phyloP scores from a whole-genome alignment of 2,329 filamentous ascomycete genomes.

The Triangularia setosa region DNA sequence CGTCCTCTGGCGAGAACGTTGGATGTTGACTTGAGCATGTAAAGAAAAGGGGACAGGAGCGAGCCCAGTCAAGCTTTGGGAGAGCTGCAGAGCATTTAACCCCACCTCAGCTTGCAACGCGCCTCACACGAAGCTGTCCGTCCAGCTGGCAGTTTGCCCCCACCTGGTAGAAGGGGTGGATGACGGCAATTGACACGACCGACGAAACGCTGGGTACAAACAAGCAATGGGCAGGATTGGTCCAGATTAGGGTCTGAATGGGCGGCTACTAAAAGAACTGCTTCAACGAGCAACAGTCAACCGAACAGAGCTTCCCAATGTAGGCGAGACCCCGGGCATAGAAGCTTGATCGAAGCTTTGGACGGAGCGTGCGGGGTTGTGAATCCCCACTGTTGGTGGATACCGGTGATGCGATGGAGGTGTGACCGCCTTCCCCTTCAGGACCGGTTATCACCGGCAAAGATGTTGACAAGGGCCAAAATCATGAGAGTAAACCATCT shows the following conservation, averaged over 20 bases:
- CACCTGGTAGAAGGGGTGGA: not conserved
- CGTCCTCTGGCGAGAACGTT: slow-evolving; percentile 15
- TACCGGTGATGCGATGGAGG: not conserved
- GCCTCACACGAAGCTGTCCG: not conserved
- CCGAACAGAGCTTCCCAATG: slow-evolving; percentile 15
- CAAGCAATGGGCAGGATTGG: not conserved
- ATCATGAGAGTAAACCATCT: not conserved
- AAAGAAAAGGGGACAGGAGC: slow-evolving; percentile 1
- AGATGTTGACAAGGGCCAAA: not conserved
- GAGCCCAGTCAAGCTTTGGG: not conserved
- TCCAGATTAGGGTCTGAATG: not conserved
- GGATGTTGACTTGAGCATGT: not conserved
- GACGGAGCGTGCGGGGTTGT: slow-evolving; percentile 1
- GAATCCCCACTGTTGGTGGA: not conserved
- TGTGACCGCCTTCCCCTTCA: not conserved
- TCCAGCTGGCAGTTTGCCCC: not conserved
- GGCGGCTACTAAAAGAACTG: not conserved
- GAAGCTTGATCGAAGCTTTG: slow-evolving; percentile 2
- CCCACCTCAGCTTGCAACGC: not conserved
- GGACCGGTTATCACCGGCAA: not conserved
- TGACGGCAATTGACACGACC: not conserved
- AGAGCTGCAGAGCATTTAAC: slow-evolving; percentile 1
- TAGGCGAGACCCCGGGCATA: not conserved
- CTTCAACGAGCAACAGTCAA: slow-evolving; percentile 9
- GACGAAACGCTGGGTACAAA: not conserved